phyloP scores from a whole-genome alignment of 2,329 filamentous ascomycete species.

The Ophiostoma pallidulum region DNA sequence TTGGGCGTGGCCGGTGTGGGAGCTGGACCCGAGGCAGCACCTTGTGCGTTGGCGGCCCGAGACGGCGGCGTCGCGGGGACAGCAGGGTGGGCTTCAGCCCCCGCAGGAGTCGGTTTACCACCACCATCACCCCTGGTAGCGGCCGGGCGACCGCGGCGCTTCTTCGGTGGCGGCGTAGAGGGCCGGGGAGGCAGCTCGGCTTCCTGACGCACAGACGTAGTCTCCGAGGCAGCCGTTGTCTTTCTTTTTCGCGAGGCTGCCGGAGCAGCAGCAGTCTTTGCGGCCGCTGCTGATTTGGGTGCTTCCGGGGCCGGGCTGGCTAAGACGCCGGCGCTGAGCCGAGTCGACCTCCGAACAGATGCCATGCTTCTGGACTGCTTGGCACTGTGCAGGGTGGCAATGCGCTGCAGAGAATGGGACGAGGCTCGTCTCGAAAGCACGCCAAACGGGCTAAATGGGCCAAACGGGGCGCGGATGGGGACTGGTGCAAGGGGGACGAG shows the following conservation, averaged over 20 bases:
- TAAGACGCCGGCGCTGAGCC: slow-evolving; percentile 29
- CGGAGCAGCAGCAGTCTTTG: background rate
- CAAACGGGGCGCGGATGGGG: background rate
- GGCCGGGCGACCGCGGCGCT: slow-evolving; percentile 16
- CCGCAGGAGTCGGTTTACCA: too few species aligned
- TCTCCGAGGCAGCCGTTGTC: background rate
- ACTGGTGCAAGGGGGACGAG: background rate
- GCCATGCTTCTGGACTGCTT: slow-evolving; percentile 19
- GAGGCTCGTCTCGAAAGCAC: too few species aligned
- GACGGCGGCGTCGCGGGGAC: slow-evolving; percentile 40
- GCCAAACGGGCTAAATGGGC: too few species aligned
- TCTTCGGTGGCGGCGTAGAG: slow-evolving; percentile 21
- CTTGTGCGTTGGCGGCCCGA: slow-evolving; percentile 31
- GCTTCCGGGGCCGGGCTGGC: slow-evolving; percentile 5
- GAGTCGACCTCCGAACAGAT: slow-evolving; percentile 26
- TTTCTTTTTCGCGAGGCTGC: background rate
- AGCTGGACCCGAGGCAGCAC: slow-evolving; percentile 30
- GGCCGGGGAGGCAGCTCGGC: background rate
- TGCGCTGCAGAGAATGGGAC: too few species aligned
- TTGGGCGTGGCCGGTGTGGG: slow-evolving; percentile 16
- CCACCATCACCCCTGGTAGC: too few species aligned
- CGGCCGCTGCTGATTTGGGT: slow-evolving; percentile 15
- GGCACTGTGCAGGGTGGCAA: background rate
- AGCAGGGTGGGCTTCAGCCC: background rate
- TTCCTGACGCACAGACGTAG: background rate